phyloP scores from a whole-genome alignment of 1,284 basidiomycete species.

The Puccinia polysora region DNA sequence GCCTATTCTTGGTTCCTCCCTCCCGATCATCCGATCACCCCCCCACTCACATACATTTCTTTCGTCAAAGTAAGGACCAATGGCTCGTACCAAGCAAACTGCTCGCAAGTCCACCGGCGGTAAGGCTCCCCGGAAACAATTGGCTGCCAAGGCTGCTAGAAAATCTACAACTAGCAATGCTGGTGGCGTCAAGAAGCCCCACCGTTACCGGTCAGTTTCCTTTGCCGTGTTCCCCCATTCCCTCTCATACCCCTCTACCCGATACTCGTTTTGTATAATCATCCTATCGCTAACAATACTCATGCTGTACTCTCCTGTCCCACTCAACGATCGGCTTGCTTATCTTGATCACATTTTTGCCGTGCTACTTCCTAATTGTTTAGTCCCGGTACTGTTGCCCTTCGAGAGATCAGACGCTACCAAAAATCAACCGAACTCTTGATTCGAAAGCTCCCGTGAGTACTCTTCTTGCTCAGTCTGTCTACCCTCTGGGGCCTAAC shows the following conservation, averaged over 20 bases:
- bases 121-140: conserved; percentile 60
- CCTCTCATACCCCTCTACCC: conserved; percentile 47
- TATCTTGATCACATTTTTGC: conserved; percentile 1
- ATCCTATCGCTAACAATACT: background rate
- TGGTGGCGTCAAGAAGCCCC: conserved; percentile 63
- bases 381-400: conserved; percentile 51
- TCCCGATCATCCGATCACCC: background rate
- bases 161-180: conserved; percentile 57
- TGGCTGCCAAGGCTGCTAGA: conserved; percentile 57
- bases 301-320: background rate
- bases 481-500: conserved; percentile 42
- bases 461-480: background rate
- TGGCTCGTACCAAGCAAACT: conserved; percentile 58
- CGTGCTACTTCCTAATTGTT: background rate
- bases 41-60: background rate
- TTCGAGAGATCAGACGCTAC: conserved; percentile 50
- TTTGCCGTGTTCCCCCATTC: conserved; percentile 59
- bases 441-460: conserved; percentile 56
- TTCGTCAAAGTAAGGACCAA: background rate
- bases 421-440: conserved; percentile 57
- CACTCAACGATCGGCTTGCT: no score
- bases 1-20: background rate
- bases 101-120: conserved; percentile 64
- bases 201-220: conserved; percentile 58
- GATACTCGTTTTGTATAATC: background rate